Conservation (phyloP, 83 land plant species). For the Diphasiastrum complanatum region DNA sequence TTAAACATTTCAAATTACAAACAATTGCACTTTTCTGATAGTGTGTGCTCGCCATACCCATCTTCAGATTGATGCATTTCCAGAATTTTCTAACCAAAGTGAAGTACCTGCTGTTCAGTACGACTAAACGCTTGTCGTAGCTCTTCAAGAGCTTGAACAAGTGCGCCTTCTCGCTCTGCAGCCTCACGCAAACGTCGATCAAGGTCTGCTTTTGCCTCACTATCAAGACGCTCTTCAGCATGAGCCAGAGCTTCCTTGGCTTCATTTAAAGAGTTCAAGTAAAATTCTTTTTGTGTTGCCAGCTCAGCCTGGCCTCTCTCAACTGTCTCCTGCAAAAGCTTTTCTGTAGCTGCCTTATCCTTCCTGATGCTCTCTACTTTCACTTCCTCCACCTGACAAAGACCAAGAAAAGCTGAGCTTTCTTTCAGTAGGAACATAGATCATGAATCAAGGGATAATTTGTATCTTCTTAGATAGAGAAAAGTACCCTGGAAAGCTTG, state of each 20-base stretch:
- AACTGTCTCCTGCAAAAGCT: constrained; percentile 83
- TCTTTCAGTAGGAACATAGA: background rate
- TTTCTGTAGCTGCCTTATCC: constrained; percentile 90
- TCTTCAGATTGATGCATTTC: background rate
- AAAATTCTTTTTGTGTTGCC: constrained; percentile 84
- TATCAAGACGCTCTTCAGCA: constrained; percentile 84
- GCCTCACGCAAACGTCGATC: constrained; percentile 73
- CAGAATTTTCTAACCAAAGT: background rate
- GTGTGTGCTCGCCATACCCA: no score
- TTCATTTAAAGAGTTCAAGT: constrained; percentile 70
- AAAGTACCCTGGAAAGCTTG: no score
- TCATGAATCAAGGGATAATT: no score
- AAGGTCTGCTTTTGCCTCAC: constrained; percentile 76
- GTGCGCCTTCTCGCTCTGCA: constrained; percentile 71
- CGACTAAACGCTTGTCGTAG: constrained; percentile 79
- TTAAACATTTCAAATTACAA: background rate
- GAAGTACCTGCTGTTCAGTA: constrained; percentile 72
- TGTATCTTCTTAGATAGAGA: no score
- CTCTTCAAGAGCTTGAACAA: constrained; percentile 89
- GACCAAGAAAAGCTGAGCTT: background rate
- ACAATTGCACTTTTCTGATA: no score
- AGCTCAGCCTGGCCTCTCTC: constrained; percentile 87
- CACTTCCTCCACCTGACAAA: constrained; percentile 85
- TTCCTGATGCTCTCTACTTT: constrained; percentile 92
- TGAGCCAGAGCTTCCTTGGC: constrained; percentile 92